These are phyloP conservation scores for Immersiella caudata DNA, from an alignment of 495 filamentous ascomycete genomes.

Conservation along the genomic window DNA sequence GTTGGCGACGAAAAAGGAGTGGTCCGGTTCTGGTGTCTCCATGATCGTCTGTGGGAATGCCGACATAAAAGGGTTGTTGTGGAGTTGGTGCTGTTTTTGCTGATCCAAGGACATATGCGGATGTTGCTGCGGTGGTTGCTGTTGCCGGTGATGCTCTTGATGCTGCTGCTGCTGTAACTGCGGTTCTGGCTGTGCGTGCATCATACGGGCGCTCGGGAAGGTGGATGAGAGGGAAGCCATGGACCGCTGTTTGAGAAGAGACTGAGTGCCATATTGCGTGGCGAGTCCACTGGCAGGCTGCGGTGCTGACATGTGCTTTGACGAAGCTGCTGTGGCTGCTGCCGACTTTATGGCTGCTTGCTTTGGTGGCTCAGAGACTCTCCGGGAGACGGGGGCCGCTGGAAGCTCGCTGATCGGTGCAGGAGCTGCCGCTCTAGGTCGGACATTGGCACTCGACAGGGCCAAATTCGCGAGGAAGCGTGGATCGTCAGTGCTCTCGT, in stretches of 20 bases:
- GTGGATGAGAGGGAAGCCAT: conserved; percentile 16
- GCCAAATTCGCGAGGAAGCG: conserved; percentile 45
- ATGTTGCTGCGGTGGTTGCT: conserved; percentile 9
- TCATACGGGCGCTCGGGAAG: conserved; percentile 15
- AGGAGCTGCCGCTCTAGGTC: conserved; percentile 31
- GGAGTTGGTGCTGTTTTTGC: conserved; percentile 16
- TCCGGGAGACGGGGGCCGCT: conserved; percentile 18
- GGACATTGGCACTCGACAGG: conserved; percentile 46
- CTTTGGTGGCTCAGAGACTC: conserved; percentile 34
- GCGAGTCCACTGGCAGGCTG: conserved; percentile 19
- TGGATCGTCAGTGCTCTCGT: conserved; percentile 44
- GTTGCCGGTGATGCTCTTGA: conserved; percentile 16
- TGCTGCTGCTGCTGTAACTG: conserved; percentile 15
- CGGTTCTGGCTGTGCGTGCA: conserved; percentile 16
- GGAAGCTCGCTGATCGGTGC: conserved; percentile 13
- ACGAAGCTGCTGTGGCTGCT: conserved; percentile 9
- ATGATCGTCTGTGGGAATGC: conserved; percentile 17
- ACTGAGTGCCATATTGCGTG: conserved; percentile 7
- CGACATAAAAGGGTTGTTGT: conserved; percentile 19
- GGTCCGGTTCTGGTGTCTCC: conserved; percentile 17
- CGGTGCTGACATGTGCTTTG: conserved; percentile 34
- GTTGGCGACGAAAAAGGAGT: conserved; percentile 29
- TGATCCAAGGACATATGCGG: conserved; percentile 5
- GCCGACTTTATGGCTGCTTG: conserved; percentile 13
- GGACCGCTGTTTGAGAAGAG: conserved; percentile 28